Evolutionary conservation across 1,139 yeast species (phyloP), one percentile per base, ranked within the genome.

Genomic region (Blastobotrys elegans): DNA sequence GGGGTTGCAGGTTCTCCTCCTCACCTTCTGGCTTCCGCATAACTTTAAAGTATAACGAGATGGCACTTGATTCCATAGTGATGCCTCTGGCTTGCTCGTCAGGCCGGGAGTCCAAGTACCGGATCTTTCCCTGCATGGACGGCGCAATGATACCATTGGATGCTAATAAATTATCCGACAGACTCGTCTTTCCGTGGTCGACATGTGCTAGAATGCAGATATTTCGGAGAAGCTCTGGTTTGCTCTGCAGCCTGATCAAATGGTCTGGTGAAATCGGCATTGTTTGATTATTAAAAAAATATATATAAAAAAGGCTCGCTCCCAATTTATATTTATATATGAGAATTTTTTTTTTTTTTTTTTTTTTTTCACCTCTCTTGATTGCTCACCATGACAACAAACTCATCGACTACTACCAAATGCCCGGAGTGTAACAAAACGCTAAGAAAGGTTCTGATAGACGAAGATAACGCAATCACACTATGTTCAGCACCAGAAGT

Each of bases 141-240:
- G 85, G 96, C 0, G 98, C 90, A 49, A 94, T 89, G 64, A 94
- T 89, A 46, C 98, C 98, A 68, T 94, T 94, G 44, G 96, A 84
- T 26, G 98, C 97, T 44, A 94, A 69, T 45, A 94, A 71, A 6
- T 96, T 86, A 66, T 94, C 99, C 46, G 96, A 85, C 40, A 94
- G 72, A 2, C 97, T 87, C 0, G 99, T 94, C 68, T 92, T 94
- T 37, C 99, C 99, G 64, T 94, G 99, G 64, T 94, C 99, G 29
- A 94, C 98, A 68, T 94, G 99, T 1, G 99, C 99, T 47, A 94
- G 73, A 53, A 94, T 89, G 67, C 98, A 94, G 40, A 94, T 88
- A 66, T 94, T 94, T 51, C 98, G 74, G 31, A 92, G 80, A 52
- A 79, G 71, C 10, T 75, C 69, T 1, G 96, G 82, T 54, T 82